phyloP scores from a whole-genome alignment of 2,329 filamentous ascomycete genomes.

The Madurella mycetomatis region DNA sequence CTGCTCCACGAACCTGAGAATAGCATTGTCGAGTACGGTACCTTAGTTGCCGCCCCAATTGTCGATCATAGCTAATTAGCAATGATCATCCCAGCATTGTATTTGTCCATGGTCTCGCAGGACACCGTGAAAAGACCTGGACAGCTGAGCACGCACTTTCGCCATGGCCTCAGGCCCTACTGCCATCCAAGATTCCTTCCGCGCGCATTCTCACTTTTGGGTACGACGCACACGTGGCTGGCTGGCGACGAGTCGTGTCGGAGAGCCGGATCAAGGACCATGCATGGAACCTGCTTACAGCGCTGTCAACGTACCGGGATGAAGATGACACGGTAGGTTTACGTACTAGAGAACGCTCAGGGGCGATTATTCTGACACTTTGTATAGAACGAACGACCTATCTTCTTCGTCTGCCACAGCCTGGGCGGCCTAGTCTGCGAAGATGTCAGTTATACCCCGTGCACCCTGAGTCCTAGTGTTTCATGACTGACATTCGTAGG shows the following conservation, averaged over 20 bases:
- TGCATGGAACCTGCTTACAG: background rate
- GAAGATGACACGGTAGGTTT: slow-evolving; percentile 26
- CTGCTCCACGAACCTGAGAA: slow-evolving; percentile 9
- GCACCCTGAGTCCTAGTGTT: background rate
- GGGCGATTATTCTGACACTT: background rate
- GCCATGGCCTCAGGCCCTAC: slow-evolving; percentile 31
- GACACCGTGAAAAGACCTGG: slow-evolving; percentile 33
- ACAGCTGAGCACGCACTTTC: slow-evolving; percentile 22
- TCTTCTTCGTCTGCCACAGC: slow-evolving; percentile 28
- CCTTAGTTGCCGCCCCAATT: slow-evolving; percentile 3
- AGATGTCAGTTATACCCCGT: slow-evolving; percentile 17
- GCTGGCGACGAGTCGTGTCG: slow-evolving; percentile 3
- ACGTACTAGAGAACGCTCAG: background rate
- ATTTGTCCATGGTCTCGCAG: slow-evolving; percentile 35
- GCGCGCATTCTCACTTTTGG: slow-evolving; percentile 32
- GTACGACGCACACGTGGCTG: slow-evolving; percentile 28
- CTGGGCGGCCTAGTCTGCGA: slow-evolving; percentile 27
- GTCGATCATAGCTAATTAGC: slow-evolving; percentile 2
- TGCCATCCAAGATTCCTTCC: slow-evolving; percentile 27
- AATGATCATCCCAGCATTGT: slow-evolving; percentile 22
- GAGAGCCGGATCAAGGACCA: background rate
- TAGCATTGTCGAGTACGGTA: slow-evolving; percentile 15
- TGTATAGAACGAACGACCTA: slow-evolving; percentile 21
- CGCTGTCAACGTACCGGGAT: slow-evolving; percentile 6
- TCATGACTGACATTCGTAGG: slow-evolving; percentile 15